Percentiles rank a stretch among this genome's conserved stretches.
phyloP scores from a whole-genome alignment of 1,139 yeast species.

The Taphrina deformans region DNA sequence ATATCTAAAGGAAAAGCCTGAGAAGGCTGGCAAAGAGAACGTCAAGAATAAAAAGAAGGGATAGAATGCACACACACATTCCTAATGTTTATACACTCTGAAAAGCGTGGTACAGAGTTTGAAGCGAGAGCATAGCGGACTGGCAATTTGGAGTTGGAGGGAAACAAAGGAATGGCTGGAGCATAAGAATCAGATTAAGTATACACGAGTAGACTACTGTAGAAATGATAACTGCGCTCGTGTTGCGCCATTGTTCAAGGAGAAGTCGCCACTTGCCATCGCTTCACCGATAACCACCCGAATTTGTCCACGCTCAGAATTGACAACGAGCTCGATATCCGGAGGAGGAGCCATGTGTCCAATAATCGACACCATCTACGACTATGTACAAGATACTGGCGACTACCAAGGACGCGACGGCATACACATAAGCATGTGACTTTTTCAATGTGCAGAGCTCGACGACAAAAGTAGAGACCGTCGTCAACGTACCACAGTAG shows the following conservation, averaged over 20 bases:
- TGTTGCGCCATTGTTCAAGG: neutral
- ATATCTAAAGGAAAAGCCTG: constrained; percentile 13
- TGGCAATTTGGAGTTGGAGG: neutral
- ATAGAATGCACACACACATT: no score
- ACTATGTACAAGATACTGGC: constrained; percentile 35
- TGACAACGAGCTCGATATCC: neutral
- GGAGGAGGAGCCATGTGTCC: constrained; percentile 19
- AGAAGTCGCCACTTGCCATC: neutral
- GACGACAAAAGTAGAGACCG: constrained; percentile 42
- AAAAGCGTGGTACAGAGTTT: neutral
- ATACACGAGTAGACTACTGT: neutral
- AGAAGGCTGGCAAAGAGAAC: neutral
- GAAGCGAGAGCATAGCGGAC: neutral
- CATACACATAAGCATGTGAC: constrained; percentile 38
- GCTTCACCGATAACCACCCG: neutral
- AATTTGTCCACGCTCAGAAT: neutral
- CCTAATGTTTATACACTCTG: no score
- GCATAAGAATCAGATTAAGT: neutral
- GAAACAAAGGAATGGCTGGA: neutral
- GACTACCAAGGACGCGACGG: constrained; percentile 30
- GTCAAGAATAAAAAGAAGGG: neutral
- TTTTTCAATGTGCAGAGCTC: constrained; percentile 42
- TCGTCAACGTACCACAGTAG: constrained; percentile 43
- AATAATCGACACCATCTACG: constrained; percentile 37
- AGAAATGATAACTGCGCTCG: neutral